Conservation (phyloP, 371 early-diverging fungal species). For the Mucor irregularis region DNA sequence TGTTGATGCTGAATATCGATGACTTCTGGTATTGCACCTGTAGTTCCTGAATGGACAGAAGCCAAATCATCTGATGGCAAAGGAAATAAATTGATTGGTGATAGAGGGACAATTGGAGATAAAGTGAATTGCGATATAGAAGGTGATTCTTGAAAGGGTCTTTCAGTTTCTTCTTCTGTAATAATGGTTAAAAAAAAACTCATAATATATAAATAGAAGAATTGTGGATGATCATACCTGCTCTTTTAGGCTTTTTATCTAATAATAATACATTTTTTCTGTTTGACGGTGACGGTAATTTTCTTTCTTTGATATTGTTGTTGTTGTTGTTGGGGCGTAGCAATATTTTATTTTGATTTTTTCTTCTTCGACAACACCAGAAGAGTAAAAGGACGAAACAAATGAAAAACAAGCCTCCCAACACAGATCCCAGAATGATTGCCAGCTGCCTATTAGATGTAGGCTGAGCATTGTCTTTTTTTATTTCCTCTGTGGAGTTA, state of each 20-base stretch:
- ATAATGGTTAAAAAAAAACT: background rate
- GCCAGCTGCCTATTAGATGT: conserved; percentile 4
- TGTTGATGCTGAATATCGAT: background rate
- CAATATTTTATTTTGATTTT: background rate
- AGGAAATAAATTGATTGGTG: conserved; percentile 7
- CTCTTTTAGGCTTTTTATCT: background rate
- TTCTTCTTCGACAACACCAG: background rate
- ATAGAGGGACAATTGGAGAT: conserved; percentile 3
- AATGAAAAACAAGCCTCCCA: conserved; percentile 14
- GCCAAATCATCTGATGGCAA: too few species aligned
- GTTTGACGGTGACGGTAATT: background rate
- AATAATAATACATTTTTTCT: background rate
- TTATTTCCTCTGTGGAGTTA: too few species aligned
- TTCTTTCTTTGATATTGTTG: background rate
- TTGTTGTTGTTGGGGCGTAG: background rate
- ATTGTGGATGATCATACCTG: background rate
- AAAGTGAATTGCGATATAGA: background rate
- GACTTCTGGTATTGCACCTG: background rate
- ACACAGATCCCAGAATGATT: conserved; percentile 14
- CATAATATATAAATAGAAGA: conserved; percentile 2
- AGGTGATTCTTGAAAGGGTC: too few species aligned
- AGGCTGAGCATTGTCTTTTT: too few species aligned
- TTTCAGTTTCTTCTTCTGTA: background rate
- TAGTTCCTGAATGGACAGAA: too few species aligned
- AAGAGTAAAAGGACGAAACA: conserved; percentile 2